Evolutionary conservation across 805 yeast genomes (phyloP).

Genomic region (Candida stauntonica): DNA sequence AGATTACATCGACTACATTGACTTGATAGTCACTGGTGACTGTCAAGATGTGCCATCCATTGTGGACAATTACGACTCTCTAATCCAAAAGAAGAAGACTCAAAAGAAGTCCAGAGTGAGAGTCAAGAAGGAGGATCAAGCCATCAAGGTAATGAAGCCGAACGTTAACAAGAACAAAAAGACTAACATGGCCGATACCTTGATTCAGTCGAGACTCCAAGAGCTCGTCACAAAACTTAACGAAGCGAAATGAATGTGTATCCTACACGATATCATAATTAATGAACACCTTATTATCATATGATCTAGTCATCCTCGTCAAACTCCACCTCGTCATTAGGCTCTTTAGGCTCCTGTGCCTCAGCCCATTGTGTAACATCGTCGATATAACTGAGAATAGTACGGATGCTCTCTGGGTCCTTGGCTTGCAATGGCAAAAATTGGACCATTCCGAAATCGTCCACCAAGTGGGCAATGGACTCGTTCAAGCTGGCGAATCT

Average conservation of each 20-base stretch:
- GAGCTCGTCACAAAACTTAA: constrained; percentile 20
- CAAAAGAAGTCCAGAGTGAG: constrained; percentile 7
- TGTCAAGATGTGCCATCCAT: constrained; percentile 50
- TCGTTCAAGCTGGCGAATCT: constrained; percentile 69
- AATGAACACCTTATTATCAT: too few relatives aligned
- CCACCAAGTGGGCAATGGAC: constrained; percentile 84
- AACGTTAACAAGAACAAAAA: constrained; percentile 5
- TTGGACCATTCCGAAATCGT: constrained; percentile 98
- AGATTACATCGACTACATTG: constrained; percentile 49
- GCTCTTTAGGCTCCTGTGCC: constrained; percentile 94
- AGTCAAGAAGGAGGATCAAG: constrained; percentile 4
- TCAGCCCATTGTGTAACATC: constrained; percentile 99
- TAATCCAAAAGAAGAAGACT: constrained; percentile 6
- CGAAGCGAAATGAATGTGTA: constrained; percentile 14
- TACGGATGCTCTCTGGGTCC: constrained; percentile 68
- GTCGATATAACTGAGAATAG: constrained; percentile 87
- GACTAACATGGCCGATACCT: constrained; percentile 10
- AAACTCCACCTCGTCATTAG: constrained; percentile 68
- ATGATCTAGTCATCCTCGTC: constrained; percentile 51
- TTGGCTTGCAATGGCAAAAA: constrained; percentile 85
- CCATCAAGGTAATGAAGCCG: constrained; percentile 7
- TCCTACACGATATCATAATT: too few relatives aligned
- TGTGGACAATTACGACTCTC: constrained; percentile 23
- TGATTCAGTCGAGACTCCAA: constrained; percentile 22
- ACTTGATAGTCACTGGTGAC: constrained; percentile 58